Conservation (phyloP, 208 protist genomes). For the Angomonas ambiguus region DNA sequence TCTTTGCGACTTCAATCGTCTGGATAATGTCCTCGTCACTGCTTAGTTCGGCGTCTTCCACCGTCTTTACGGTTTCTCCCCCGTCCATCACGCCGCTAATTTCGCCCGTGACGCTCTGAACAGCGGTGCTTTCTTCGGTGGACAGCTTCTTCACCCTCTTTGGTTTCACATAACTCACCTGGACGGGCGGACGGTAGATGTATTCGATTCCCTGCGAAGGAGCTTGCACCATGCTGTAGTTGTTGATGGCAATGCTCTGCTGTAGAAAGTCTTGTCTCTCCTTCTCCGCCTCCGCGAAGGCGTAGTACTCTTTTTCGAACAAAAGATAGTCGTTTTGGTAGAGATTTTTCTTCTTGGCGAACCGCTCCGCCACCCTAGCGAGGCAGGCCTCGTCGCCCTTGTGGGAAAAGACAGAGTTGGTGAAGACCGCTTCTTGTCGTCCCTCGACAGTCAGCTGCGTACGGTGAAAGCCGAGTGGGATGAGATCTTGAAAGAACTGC, state of each 20-base stretch:
- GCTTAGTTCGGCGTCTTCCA: neutral
- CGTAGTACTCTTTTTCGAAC: slow-evolving; percentile 12
- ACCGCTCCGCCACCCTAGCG: neutral
- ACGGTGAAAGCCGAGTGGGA: slow-evolving; percentile 14
- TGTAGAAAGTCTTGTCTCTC: neutral
- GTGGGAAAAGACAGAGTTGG: slow-evolving; percentile 9
- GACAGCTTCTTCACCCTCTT: neutral
- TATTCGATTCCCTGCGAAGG: slow-evolving; percentile 4
- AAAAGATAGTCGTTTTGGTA: slow-evolving; percentile 15
- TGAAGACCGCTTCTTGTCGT: slow-evolving; percentile 9
- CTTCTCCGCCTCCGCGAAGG: slow-evolving; percentile 13
- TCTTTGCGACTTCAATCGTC: neutral
- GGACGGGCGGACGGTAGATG: slow-evolving; percentile 14
- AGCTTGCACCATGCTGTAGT: neutral
- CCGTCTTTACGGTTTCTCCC: neutral
- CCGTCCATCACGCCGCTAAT: neutral
- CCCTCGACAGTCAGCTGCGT: slow-evolving; percentile 15
- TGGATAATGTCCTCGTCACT: neutral
- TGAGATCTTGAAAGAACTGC: slow-evolving; percentile 10
- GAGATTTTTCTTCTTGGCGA: slow-evolving; percentile 12
- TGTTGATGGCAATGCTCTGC: neutral
- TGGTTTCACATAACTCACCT: neutral
- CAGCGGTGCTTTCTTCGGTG: neutral
- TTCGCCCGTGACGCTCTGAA: neutral
- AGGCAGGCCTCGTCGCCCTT: neutral